These are phyloP conservation scores for Lyophyllum shimeji DNA, from an alignment of 768 basidiomycete genomes.

Conservation along the genomic window DNA sequence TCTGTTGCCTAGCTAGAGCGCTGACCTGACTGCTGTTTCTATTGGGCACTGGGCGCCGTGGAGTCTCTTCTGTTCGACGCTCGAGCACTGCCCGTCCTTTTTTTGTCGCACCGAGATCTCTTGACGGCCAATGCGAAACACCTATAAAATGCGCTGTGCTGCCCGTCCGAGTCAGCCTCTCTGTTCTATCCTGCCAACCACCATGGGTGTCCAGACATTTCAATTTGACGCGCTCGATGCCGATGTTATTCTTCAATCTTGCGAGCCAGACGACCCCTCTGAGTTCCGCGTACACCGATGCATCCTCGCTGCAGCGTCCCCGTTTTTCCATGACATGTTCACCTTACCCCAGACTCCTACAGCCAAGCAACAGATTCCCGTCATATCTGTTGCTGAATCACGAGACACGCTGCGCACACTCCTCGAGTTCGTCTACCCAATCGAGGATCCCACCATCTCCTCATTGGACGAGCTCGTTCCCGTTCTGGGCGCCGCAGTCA, in stretches of 20 bases:
- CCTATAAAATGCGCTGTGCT: conserved; percentile 9
- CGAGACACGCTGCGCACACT: conserved; percentile 44
- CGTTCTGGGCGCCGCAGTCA: conserved; percentile 53
- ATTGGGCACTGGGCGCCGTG: background rate
- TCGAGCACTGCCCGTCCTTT: conserved; percentile 3
- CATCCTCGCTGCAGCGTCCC: conserved; percentile 62
- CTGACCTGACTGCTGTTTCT: background rate
- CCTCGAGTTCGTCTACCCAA: conserved; percentile 62
- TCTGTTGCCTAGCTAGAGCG: conserved; percentile 4
- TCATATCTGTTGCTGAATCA: conserved; percentile 58
- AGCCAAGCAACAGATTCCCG: conserved; percentile 28
- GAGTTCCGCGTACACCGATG: conserved; percentile 63
- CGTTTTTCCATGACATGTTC: conserved; percentile 72
- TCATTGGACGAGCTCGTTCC: conserved; percentile 54
- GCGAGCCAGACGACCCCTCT: conserved; percentile 30
- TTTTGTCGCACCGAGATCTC: conserved; percentile 3
- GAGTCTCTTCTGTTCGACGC: background rate
- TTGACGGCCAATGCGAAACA: background rate
- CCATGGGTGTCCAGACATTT: conserved; percentile 31
- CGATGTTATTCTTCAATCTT: conserved; percentile 52
- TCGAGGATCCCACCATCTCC: conserved; percentile 49
- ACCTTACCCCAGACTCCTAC: conserved; percentile 50
- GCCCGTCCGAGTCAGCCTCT: conserved; percentile 3
- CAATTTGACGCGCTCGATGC: conserved; percentile 46
- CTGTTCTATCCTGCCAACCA: conserved; percentile 7